Evolutionary conservation across 176 grass and related monocot species (phyloP).

Genomic region (Eleusine coracana): DNA sequence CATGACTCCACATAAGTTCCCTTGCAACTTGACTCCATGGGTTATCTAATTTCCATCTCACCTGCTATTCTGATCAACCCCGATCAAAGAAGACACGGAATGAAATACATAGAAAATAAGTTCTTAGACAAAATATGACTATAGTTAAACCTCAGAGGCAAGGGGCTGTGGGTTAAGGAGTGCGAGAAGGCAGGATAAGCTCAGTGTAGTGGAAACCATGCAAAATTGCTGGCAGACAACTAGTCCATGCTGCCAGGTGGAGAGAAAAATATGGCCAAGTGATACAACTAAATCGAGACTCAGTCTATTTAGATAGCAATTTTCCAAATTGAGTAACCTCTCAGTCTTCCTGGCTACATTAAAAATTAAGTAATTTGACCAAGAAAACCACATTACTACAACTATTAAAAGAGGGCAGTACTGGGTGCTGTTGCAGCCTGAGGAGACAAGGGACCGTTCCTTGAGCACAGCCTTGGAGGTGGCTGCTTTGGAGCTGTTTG

Average conservation of each 20-base stretch:
- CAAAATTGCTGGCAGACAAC: neutral
- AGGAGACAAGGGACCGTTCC: too few species aligned
- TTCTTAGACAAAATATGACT: conserved; percentile 10
- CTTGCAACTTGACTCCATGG: neutral
- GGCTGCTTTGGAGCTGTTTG: too few species aligned
- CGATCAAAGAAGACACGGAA: neutral
- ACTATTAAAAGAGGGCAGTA: neutral
- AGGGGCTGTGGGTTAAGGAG: neutral
- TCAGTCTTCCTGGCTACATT: neutral
- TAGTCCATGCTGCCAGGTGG: neutral
- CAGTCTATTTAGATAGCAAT: neutral
- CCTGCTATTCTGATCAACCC: neutral
- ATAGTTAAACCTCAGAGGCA: neutral
- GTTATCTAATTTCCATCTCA: conserved; percentile 7
- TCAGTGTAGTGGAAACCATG: neutral
- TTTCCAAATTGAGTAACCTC: conserved; percentile 1
- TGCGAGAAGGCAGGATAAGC: neutral
- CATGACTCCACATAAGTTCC: neutral
- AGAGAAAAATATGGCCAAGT: neutral
- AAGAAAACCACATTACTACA: neutral
- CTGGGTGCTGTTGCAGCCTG: too few species aligned
- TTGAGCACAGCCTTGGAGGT: too few species aligned
- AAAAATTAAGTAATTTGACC: neutral
- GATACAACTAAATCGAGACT: neutral
- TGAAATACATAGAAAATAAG: neutral